These are phyloP conservation scores for Knufia petricola DNA, from an alignment of 2,329 filamentous ascomycete species.

Conservation along the genomic window DNA sequence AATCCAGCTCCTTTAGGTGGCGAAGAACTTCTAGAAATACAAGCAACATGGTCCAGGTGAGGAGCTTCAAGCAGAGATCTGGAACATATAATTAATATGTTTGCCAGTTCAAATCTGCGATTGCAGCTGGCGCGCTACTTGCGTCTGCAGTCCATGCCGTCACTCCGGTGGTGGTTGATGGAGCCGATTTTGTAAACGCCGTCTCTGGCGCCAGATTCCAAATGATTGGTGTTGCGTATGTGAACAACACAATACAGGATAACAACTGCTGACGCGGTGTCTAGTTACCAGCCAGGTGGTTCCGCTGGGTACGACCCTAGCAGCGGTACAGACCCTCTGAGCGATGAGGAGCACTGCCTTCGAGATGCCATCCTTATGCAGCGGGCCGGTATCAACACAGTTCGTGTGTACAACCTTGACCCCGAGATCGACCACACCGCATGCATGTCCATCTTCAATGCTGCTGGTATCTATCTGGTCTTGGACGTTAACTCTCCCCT, in stretches of 20 bases:
- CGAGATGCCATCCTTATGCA: slow-evolving; percentile 57
- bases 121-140: slow-evolving; percentile 32
- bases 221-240: slow-evolving; percentile 53
- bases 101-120: slow-evolving; percentile 14
- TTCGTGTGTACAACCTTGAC: slow-evolving; percentile 56
- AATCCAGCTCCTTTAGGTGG: background rate
- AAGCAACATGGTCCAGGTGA: slow-evolving; percentile 18
- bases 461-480: slow-evolving; percentile 57
- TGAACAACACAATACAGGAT: background rate
- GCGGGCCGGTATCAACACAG: slow-evolving; percentile 53
- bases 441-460: slow-evolving; percentile 56
- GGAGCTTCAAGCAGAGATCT: background rate
- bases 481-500: slow-evolving; percentile 57
- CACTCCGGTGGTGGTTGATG: slow-evolving; percentile 46
- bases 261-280: slow-evolving; percentile 12
- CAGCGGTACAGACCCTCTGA: slow-evolving; percentile 45
- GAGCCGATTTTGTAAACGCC: slow-evolving; percentile 53
- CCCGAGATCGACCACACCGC: slow-evolving; percentile 51
- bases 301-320: slow-evolving; percentile 46
- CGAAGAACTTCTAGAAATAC: background rate
- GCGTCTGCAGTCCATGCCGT: slow-evolving; percentile 43
- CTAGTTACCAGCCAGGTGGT: slow-evolving; percentile 53
- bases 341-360: slow-evolving; percentile 47
- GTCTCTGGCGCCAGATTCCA: slow-evolving; percentile 50
- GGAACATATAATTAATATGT: slow-evolving; percentile 6